Conservation (phyloP, 2,329 filamentous ascomycete species). For the Celoporthe dispersa region DNA sequence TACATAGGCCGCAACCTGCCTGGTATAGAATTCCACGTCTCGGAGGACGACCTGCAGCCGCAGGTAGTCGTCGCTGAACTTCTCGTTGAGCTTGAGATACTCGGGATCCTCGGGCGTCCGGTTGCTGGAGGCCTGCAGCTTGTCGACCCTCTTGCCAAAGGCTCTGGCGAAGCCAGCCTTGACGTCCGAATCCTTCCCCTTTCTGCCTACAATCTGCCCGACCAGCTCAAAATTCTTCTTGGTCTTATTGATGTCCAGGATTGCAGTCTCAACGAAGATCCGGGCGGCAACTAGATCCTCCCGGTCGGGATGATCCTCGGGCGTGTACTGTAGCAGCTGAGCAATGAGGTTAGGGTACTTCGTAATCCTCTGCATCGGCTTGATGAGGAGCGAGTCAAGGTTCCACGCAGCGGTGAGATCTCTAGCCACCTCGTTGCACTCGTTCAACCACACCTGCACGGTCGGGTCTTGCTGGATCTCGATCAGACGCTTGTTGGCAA, state of each 20-base stretch:
- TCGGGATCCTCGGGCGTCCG: slow-evolving; percentile 75
- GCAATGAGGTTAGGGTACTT: slow-evolving; percentile 90
- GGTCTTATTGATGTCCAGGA: slow-evolving; percentile 88
- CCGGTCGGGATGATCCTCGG: slow-evolving; percentile 82
- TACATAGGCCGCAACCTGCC: slow-evolving; percentile 79
- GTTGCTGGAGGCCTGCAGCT: slow-evolving; percentile 68
- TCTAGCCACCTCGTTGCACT: slow-evolving; percentile 89
- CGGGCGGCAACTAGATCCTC: slow-evolving; percentile 61
- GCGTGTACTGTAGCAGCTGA: slow-evolving; percentile 79
- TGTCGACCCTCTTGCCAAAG: slow-evolving; percentile 87
- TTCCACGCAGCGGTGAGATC: slow-evolving; percentile 95
- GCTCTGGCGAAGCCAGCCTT: slow-evolving; percentile 84
- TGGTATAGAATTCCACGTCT: slow-evolving; percentile 91
- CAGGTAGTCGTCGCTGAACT: slow-evolving; percentile 90
- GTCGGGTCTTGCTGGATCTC: slow-evolving; percentile 66
- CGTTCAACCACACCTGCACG: slow-evolving; percentile 83
- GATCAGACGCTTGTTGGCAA: slow-evolving; percentile 63
- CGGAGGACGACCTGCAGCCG: slow-evolving; percentile 89
- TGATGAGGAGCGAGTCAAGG: slow-evolving; percentile 92
- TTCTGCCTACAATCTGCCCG: slow-evolving; percentile 82
- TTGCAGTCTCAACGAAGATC: slow-evolving; percentile 64
- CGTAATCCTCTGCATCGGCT: slow-evolving; percentile 91
- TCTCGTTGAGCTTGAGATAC: slow-evolving; percentile 81
- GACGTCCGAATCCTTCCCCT: slow-evolving; percentile 87
- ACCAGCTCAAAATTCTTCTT: slow-evolving; percentile 95